phyloP scores from a whole-genome alignment of 257 asterid genomes.

The Paulownia fortunei region DNA sequence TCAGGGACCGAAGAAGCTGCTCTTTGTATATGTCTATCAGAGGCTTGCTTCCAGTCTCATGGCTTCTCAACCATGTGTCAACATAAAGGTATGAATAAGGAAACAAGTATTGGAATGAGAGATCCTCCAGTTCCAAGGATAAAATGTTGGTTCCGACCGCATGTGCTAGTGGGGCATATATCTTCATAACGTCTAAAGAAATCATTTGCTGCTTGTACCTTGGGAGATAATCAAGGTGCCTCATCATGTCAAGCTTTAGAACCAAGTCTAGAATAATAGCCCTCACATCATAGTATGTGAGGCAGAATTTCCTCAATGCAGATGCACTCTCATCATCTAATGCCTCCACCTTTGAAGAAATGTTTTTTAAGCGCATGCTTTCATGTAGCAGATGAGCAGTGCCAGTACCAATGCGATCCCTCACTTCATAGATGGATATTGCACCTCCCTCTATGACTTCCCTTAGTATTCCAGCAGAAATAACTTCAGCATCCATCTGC shows the following conservation, averaged over 20 bases:
- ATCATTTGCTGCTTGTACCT: conserved; percentile 81
- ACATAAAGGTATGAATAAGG: conserved; percentile 83
- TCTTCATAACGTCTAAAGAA: conserved; percentile 81
- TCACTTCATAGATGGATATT: conserved; percentile 62
- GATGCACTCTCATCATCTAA: conserved; percentile 73
- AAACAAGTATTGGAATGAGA: conserved; percentile 81
- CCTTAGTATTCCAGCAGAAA: conserved; percentile 80
- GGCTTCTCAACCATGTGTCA: conserved; percentile 87
- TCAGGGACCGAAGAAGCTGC: conserved; percentile 67
- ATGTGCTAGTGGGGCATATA: conserved; percentile 93
- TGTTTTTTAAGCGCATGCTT: conserved; percentile 70
- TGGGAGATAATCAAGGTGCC: conserved; percentile 81
- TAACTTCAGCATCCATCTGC: conserved; percentile 98
- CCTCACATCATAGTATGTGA: conserved; percentile 83
- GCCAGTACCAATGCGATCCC: conserved; percentile 62
- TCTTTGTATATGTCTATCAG: conserved; percentile 68
- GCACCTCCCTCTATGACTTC: conserved; percentile 73
- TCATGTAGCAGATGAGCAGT: conserved; percentile 90
- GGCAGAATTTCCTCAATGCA: conserved; percentile 81
- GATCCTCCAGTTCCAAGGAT: conserved; percentile 87
- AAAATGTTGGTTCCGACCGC: conserved; percentile 69
- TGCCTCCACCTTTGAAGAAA: conserved; percentile 65
- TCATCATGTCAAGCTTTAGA: conserved; percentile 83
- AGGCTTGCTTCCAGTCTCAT: conserved; percentile 66
- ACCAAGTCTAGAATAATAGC: conserved; percentile 84